These are phyloP conservation scores for Aspergillus felis DNA, from an alignment of 2,329 filamentous ascomycete genomes.

Conservation along the genomic window DNA sequence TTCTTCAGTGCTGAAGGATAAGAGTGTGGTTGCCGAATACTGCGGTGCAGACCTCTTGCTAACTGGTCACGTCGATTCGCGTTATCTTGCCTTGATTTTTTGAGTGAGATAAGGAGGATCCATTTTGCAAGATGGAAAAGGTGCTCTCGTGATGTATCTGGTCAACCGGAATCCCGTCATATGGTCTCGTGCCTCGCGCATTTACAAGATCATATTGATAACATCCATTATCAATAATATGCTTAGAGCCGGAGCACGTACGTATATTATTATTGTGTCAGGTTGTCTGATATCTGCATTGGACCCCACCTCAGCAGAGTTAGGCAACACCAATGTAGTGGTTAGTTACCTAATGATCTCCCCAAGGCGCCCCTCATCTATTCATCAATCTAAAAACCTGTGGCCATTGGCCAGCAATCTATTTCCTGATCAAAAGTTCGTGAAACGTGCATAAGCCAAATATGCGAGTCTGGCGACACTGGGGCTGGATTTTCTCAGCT, in stretches of 20 bases:
- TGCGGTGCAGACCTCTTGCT: not conserved
- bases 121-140: no score
- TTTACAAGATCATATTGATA: not conserved
- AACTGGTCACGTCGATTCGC: not conserved
- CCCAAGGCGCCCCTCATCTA: not conserved
- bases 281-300: not conserved
- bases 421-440: not conserved
- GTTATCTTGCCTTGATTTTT: not conserved
- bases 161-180: not conserved
- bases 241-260: not conserved
- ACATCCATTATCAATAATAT: not conserved
- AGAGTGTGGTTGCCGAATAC: not conserved
- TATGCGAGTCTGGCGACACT: no score
- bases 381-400: not conserved
- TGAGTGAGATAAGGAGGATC: no score
- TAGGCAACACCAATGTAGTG: not conserved
- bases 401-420: not conserved
- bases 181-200: not conserved
- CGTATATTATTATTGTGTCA: not conserved
- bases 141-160: not conserved
- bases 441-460: not conserved
- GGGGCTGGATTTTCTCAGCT: no score
- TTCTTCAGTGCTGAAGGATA: not conserved
- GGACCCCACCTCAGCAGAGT: not conserved
- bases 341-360: not conserved